Evolutionary conservation across 768 basidiomycete species (phyloP).

Genomic region (Lentinula detonsa): DNA sequence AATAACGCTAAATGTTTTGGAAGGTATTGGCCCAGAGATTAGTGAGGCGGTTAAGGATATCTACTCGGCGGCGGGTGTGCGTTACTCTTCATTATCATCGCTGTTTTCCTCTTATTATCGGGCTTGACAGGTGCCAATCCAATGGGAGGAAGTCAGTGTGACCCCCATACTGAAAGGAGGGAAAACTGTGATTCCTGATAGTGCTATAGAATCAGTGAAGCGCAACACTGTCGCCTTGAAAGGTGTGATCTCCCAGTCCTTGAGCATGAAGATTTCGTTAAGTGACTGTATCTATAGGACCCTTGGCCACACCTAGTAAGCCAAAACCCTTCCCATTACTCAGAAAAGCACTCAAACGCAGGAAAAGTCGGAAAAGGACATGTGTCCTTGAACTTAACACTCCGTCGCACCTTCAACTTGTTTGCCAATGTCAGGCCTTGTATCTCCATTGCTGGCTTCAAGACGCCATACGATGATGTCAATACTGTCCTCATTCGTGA

Average conservation of each 20-base stretch:
- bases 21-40: constrained; percentile 99
- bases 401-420: constrained; percentile 95
- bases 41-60: constrained; percentile 94
- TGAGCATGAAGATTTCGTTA: not conserved
- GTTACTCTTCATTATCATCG: constrained; percentile 6
- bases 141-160: constrained; percentile 99
- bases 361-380: constrained; percentile 92
- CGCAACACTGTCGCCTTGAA: constrained; percentile 98
- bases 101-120: constrained; percentile 1
- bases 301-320: constrained; percentile 95
- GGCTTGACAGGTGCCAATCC: constrained; percentile 77
- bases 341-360: constrained; percentile 2
- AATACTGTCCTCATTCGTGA: constrained; percentile 98
- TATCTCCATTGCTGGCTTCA: constrained; percentile 91
- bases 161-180: constrained; percentile 90
- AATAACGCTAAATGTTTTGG: constrained; percentile 4
- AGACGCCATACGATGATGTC: constrained; percentile 97
- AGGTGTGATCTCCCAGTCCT: constrained; percentile 41
- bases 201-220: constrained; percentile 86
- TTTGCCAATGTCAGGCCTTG: constrained; percentile 99
- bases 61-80: constrained; percentile 80
- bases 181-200: constrained; percentile 94
- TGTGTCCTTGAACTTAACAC: constrained; percentile 94
- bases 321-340: constrained; percentile 10
- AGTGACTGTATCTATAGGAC: constrained; percentile 43